Evolutionary conservation across 108 stramenopile genomes (phyloP), one percentile per base, ranked within the genome.

Genomic region (Phaeodactylum tricornutum): DNA sequence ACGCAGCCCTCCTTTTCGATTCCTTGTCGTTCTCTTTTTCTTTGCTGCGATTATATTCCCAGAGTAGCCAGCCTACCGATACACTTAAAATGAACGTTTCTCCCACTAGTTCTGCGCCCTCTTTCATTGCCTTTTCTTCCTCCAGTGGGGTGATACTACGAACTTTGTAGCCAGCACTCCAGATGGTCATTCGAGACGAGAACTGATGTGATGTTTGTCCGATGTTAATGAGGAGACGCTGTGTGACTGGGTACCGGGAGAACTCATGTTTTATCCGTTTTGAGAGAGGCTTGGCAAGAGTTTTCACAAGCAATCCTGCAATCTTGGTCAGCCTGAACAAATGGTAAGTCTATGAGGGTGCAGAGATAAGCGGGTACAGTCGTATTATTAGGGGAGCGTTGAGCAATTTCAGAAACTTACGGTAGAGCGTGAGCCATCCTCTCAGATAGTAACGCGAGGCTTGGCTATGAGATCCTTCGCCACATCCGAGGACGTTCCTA

Each of bases 131-230:
- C 41, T 69, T 69, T 25, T 74, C 69, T 20, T 80, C 69, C 47
- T 86, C 84, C 29, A 91, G 46, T 26, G 68, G 61, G 29, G 58
- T 72, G 29, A 91, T 86, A 16, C 48, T 58, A 42, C 79, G 67
- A 1, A 91, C 84, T 41, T 61, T 68, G 57, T 81, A 86, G 20
- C 88, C 88, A 22, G 75, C 67, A 8, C 75, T 74, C 84, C 84
- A 86, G 48, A 91, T 91, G 41, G 82, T 79, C 84, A 91, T 84
- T 40, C 82, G 61, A 17, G 79, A 76, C 3, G 84, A 67, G 3
- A 86, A 16, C 15, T 60, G 45, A 55, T 91, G 84, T 37, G 64
- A 62, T 7, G 60, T 51, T 67, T 86, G 88, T n/a, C 88, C 88
- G 28, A 91, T 74, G 38, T 62, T 60, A 28, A 85, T 60, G 30